phyloP scores from a whole-genome alignment of 768 basidiomycete genomes.

The Tephrocybe sp. region DNA sequence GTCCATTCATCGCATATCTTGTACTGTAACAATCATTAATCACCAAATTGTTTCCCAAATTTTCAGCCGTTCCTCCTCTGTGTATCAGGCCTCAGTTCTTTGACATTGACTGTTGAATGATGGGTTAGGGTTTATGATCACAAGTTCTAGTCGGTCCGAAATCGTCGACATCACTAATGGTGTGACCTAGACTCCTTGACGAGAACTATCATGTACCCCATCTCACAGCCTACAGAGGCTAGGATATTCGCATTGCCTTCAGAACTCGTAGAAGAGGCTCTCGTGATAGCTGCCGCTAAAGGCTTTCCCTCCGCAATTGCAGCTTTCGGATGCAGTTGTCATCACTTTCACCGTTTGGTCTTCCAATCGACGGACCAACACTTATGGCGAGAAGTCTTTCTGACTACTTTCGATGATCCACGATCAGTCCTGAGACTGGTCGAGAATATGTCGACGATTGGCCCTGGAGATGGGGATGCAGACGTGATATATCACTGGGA shows the following conservation, averaged over 20 bases:
- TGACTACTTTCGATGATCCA: conserved; percentile 50
- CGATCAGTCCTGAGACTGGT: conserved; percentile 21
- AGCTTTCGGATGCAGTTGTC: conserved; percentile 14
- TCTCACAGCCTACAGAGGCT: conserved; percentile 2
- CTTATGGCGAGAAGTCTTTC: conserved; percentile 48
- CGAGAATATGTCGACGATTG: conserved; percentile 5
- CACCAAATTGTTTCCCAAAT: not conserved
- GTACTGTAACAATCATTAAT: not conserved
- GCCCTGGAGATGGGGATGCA: not conserved
- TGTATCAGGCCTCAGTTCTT: not conserved
- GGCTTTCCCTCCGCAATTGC: conserved; percentile 16
- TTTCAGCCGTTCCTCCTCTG: too few relatives aligned
- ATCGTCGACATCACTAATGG: not conserved
- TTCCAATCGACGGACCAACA: conserved; percentile 15
- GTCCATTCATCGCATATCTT: not conserved
- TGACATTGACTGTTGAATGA: not conserved
- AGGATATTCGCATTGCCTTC: conserved; percentile 15
- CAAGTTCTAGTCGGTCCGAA: not conserved
- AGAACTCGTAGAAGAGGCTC: conserved; percentile 18
- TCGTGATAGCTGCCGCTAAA: conserved; percentile 12
- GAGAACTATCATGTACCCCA: conserved; percentile 6
- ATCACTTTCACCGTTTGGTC: conserved; percentile 15
- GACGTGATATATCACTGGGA: conserved; percentile 17
- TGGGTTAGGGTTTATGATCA: not conserved
- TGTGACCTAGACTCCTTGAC: not conserved